phyloP scores from a whole-genome alignment of 805 yeast species.

The Metschnikowia cerradonensis region DNA sequence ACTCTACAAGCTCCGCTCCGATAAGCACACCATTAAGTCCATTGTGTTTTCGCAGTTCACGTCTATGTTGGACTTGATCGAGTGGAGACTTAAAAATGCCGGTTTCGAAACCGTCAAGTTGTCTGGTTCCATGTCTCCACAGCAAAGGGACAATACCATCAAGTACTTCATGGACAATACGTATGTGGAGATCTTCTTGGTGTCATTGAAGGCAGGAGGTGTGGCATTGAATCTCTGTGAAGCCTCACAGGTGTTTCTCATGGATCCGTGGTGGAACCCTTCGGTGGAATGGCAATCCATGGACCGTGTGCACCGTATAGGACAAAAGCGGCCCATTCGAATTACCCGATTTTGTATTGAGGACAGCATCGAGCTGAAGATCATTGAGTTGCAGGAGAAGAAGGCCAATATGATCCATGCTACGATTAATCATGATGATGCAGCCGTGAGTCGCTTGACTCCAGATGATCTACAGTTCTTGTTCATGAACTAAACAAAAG shows the following conservation, averaged over 20 bases:
- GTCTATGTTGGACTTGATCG: conserved; percentile 91
- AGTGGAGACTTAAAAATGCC: conserved; percentile 91
- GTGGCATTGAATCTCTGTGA: conserved; percentile 95
- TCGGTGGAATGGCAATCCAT: conserved; percentile 98
- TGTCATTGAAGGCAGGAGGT: conserved; percentile 97
- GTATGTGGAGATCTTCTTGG: conserved; percentile 87
- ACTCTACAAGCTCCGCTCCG: conserved; percentile 79
- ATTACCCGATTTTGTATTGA: conserved; percentile 92
- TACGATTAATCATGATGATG: conserved; percentile 87
- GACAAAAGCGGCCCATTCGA: conserved; percentile 90
- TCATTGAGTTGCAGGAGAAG: conserved; percentile 92
- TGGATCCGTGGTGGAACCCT: conserved; percentile 99
- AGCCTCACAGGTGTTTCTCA: conserved; percentile 90
- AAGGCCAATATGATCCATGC: conserved; percentile 98
- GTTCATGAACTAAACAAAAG: conserved; percentile 60
- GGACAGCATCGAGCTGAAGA: conserved; percentile 94
- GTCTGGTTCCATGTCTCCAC: conserved; percentile 96
- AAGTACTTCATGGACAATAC: conserved; percentile 90
- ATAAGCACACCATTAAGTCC: conserved; percentile 83
- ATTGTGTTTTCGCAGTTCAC: conserved; percentile 98
- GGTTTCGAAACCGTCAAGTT: conserved; percentile 92
- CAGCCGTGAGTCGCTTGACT: conserved; percentile 81
- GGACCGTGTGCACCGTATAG: conserved; percentile 96
- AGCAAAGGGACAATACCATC: conserved; percentile 89
- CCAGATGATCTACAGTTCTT: conserved; percentile 94